These are phyloP conservation scores for Epichloe sibirici DNA, from an alignment of 2,329 filamentous ascomycete genomes.

Conservation along the genomic window DNA sequence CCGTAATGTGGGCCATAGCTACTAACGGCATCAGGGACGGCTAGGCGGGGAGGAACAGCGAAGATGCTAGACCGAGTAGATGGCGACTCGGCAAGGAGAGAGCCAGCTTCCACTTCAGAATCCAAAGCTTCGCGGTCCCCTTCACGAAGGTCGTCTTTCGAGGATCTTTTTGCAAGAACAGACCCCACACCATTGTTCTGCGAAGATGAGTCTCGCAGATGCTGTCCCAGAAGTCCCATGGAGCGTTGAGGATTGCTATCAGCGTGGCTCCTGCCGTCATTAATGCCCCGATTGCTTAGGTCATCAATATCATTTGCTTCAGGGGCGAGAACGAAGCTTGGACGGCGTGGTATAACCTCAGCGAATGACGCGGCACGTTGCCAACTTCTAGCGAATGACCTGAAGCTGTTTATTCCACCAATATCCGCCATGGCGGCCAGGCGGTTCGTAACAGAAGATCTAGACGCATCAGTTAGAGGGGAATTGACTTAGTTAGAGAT, in stretches of 20 bases:
- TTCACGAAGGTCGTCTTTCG: conserved; percentile 16
- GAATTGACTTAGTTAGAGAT: no score
- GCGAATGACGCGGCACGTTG: conserved; percentile 79
- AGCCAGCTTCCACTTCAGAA: conserved; percentile 26
- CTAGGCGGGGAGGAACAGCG: conserved; percentile 46
- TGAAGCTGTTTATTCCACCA: conserved; percentile 85
- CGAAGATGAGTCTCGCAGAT: conserved; percentile 31
- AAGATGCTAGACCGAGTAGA: conserved; percentile 35
- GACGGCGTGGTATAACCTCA: conserved; percentile 71
- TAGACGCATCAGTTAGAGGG: conserved; percentile 14
- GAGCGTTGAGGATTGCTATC: conserved; percentile 23
- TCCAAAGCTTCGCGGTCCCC: conserved; percentile 34
- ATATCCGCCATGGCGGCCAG: conserved; percentile 53
- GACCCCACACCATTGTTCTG: neutral
- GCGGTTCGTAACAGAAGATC: conserved; percentile 46
- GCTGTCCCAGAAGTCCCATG: conserved; percentile 38
- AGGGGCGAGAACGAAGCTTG: conserved; percentile 56
- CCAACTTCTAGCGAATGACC: conserved; percentile 88
- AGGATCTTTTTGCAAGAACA: neutral
- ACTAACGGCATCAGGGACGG: conserved; percentile 56
- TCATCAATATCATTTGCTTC: conserved; percentile 27
- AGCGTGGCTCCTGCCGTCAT: conserved; percentile 29
- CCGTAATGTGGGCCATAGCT: conserved; percentile 53
- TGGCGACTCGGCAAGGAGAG: conserved; percentile 16
- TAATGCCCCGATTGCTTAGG: conserved; percentile 18